phyloP scores from a whole-genome alignment of 371 early-diverging fungal genomes.

The Capniomyces stellatus region DNA sequence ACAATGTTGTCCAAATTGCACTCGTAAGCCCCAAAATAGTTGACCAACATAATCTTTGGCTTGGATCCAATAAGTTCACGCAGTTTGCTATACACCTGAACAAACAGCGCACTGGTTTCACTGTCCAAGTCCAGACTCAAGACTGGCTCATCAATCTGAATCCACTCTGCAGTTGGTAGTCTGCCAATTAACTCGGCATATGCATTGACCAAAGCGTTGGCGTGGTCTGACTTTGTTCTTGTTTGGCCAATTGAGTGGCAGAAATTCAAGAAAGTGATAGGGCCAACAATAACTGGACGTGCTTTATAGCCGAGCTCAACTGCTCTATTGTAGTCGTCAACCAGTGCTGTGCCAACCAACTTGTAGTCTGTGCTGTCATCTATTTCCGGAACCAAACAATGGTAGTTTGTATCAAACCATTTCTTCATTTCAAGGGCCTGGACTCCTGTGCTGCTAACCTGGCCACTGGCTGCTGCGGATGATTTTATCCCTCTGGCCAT shows the following conservation, averaged over 20 bases:
- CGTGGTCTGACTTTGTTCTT: constrained; percentile 40
- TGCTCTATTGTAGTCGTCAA: constrained; percentile 80
- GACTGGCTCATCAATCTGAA: constrained; percentile 86
- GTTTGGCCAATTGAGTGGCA: constrained; percentile 52
- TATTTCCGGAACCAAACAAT: constrained; percentile 71
- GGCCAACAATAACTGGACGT: constrained; percentile 85
- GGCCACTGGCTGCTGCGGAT: constrained; percentile 26
- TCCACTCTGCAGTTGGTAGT: constrained; percentile 65
- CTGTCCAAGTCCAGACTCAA: constrained; percentile 55
- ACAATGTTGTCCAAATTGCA: constrained; percentile 46
- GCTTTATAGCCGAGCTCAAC: constrained; percentile 72
- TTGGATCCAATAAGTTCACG: constrained; percentile 17
- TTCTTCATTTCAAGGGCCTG: constrained; percentile 92
- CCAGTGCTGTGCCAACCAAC: constrained; percentile 47
- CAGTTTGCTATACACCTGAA: constrained; percentile 27
- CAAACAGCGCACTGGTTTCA: constrained; percentile 36
- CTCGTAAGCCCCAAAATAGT: constrained; percentile 82
- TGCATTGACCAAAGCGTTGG: constrained; percentile 53
- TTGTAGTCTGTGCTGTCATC: constrained; percentile 50
- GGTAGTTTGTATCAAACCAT: constrained; percentile 96
- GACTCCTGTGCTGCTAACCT: constrained; percentile 30
- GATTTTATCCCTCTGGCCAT: constrained; percentile 86
- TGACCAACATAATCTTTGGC: constrained; percentile 51
- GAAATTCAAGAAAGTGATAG: constrained; percentile 70
- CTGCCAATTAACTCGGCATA: constrained; percentile 58